Conservation (phyloP, 805 yeast genomes). For the Wickerhamomyces ciferrii region DNA sequence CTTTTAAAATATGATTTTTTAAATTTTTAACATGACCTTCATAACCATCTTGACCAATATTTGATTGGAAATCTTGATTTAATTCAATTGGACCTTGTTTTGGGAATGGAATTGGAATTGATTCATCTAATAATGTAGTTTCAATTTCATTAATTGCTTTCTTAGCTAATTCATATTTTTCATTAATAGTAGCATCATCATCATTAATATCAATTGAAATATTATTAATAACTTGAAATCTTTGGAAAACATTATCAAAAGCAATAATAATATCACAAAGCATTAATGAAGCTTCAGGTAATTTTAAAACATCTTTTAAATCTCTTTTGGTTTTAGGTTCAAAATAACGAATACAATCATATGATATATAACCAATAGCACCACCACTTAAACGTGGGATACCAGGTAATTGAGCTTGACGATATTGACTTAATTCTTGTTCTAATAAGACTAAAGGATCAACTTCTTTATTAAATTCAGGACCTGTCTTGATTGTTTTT, state of each 20-base stretch:
- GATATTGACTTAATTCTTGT: slow-evolving; percentile 57
- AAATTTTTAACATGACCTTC: slow-evolving; percentile 72
- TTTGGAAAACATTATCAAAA: slow-evolving; percentile 89
- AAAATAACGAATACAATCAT: slow-evolving; percentile 94
- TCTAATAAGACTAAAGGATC: slow-evolving; percentile 82
- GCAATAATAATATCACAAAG: slow-evolving; percentile 86
- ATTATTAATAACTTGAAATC: slow-evolving; percentile 87
- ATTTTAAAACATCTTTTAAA: slow-evolving; percentile 69
- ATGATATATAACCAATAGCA: slow-evolving; percentile 92
- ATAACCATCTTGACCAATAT: slow-evolving; percentile 92
- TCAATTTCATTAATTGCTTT: slow-evolving; percentile 55
- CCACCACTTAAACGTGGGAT: slow-evolving; percentile 88
- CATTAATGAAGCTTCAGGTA: slow-evolving; percentile 94
- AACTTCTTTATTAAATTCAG: slow-evolving; percentile 43
- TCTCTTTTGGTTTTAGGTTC: slow-evolving; percentile 84
- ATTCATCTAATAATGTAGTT: slow-evolving; percentile 37
- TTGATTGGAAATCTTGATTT: slow-evolving; percentile 72
- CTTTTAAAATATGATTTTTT: slow-evolving; percentile 78
- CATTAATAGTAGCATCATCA: slow-evolving; percentile 26
- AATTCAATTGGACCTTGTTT: slow-evolving; percentile 67
- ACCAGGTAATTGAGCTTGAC: slow-evolving; percentile 77
- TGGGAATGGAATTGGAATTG: slow-evolving; percentile 52
- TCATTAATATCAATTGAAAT: slow-evolving; percentile 40
- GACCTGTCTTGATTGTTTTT: slow-evolving; percentile 80
- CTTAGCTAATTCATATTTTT: slow-evolving; percentile 50